Evolutionary conservation across 257 asterid species (phyloP).

Genomic region (Solanum chmielewskii): DNA sequence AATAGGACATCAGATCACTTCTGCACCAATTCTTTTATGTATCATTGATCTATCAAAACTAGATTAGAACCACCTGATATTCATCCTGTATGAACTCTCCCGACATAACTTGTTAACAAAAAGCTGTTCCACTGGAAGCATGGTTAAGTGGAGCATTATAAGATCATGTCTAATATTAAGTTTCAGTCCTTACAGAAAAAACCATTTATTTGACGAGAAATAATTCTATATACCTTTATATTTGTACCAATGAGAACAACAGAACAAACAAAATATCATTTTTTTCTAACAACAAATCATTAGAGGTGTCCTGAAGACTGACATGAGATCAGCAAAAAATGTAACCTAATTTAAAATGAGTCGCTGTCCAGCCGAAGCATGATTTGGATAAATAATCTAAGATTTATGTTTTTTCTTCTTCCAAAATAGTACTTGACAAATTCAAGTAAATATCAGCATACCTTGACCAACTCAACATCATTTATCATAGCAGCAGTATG

Average conservation of each 20-base stretch:
- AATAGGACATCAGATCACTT: not conserved
- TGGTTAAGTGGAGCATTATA: not conserved
- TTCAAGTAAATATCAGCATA: constrained; percentile 21
- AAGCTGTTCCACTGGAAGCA: not conserved
- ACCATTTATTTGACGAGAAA: not conserved
- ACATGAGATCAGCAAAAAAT: not conserved
- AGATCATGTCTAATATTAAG: not conserved
- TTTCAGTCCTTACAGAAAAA: not conserved
- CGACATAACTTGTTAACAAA: not conserved
- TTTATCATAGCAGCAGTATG: constrained; percentile 94
- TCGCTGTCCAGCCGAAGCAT: not conserved
- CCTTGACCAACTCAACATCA: constrained; percentile 88
- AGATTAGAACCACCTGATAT: not conserved
- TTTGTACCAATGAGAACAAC: not conserved
- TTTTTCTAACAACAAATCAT: not conserved
- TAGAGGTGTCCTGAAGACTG: not conserved
- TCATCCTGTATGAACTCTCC: not conserved
- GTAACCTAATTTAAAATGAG: not conserved
- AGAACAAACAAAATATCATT: not conserved
- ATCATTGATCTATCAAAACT: not conserved
- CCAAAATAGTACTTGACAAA: not conserved
- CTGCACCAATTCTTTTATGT: not conserved
- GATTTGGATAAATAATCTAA: not conserved
- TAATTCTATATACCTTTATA: not conserved
- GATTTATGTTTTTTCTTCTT: not conserved